Base-by-base conservation (phyloP, 495 filamentous ascomycete genomes). In the Hypoxylon subgilvum region DNA sequence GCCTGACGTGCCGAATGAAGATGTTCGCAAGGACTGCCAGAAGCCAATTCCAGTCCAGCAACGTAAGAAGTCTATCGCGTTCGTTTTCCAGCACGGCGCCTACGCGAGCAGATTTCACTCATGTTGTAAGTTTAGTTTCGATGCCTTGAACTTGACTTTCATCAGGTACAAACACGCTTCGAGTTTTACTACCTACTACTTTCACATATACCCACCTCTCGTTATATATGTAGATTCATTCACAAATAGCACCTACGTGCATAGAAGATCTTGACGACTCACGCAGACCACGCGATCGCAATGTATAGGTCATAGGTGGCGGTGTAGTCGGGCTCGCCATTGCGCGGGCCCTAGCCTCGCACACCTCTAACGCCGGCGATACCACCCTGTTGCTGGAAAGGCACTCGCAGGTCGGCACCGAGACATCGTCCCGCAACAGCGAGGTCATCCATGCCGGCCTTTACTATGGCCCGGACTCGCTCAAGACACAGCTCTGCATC, bases 381-480 rank as follows among this genome's bases (percentile, higher is more conserved):
- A 83, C 82, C 19, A 96, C 91, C 0, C 76, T 98, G 9, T 77
- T 98, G 9, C 82, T 97, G 3, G 94, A 98, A 72, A 79, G 86
- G 27, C 90, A 97, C 74, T 72, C 78, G 27, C 78, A 77, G 30
- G 82, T 90, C 19, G 94, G 95, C 17, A 95, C 85, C 39, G 95
- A 97, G 79, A 98, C 93, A 0, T 93, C 88, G 48, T 90, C 87
- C 65, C 85, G 92, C 57, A 97, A 97, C 73, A 96, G 90, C 58
- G 94, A 97, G 82, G 93, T 97, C 34, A 96, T 97, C 51, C 94
- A 98, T 65, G 94, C 89, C 1, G 95, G 95, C 32, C 82, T 97
- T 35, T 97, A 98, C 78, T 98, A 98, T 75, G 88, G 88, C 28
- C 68, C 80, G 14, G 67, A 70, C 30, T 86, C 85, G 0, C 83